Base-by-base conservation (phyloP, 352 stramenopile genomes). In the Phytophthora hibernalis region DNA sequence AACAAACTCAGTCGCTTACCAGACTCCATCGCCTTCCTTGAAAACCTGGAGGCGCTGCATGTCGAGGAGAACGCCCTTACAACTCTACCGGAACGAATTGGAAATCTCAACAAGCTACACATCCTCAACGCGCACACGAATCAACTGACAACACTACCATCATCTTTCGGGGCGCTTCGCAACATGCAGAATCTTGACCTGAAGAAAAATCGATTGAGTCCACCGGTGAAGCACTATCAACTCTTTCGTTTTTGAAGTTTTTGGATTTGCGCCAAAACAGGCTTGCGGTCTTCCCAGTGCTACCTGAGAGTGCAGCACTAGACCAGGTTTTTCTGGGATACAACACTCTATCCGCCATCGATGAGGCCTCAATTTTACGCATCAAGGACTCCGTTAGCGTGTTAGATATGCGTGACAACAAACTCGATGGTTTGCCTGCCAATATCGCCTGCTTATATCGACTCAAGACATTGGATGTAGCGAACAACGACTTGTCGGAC, bases 391-490 rank as follows among this genome's bases (percentile, higher is more conserved):
- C 80, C 13, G 71, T 93, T 50, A 94, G 85, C 0, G 74, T 96
- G 1, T 62, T 96, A 26, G 88, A 96, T 28, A 67, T 95, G 43
- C 74, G 87, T 1, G 87, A 96, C 72, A 96, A 96, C 66, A 94
- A 95, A 47, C 72, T 96, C 15, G 68, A 47, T 22, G 42, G 12
- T 26, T 61, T 96, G 16, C 84, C 85, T 0, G 76, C 62, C 1
- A 83, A 80, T 24, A 68, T 92, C 6, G 85, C 79, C 38, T 82
- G 71, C 21, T 68, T 92, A 11, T 83, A 82, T 35, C 68, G 65
- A 3, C 75, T 96, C 37, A 96, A 96, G 56, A 94, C 88, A 11
- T 75, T 96, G 15, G 85, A 96, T 57, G 16, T 96, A 15, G 68
- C 77, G 9, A 96, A 96, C 65, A 96, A 95, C 42, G 85, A 94